phyloP scores from a whole-genome alignment of 192 early-diverging fungal species.

The Jimgerdemannia lactiflua region DNA sequence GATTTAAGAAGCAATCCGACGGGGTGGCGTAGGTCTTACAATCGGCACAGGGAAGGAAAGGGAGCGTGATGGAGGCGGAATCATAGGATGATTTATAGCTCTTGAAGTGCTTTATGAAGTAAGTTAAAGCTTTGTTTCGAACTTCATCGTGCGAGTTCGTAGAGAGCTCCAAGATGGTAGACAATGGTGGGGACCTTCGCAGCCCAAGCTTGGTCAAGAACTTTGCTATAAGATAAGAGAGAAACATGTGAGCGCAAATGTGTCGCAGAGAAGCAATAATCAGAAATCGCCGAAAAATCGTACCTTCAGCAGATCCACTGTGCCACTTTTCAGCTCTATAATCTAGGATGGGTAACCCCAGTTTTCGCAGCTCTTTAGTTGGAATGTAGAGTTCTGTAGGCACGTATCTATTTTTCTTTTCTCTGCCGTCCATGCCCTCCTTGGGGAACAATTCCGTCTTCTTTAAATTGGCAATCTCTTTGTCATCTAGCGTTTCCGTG shows the following conservation, averaged over 20 bases:
- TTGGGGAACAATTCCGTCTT: slow-evolving; percentile 66
- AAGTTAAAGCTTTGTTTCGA: slow-evolving; percentile 50
- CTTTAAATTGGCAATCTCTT: slow-evolving; percentile 59
- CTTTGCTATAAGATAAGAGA: too few relatives aligned
- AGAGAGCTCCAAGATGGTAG: slow-evolving; percentile 37
- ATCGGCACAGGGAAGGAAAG: slow-evolving; percentile 57
- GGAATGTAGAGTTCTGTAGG: slow-evolving; percentile 72
- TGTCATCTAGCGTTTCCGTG: slow-evolving; percentile 54
- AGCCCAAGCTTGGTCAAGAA: slow-evolving; percentile 46
- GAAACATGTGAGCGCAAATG: too few relatives aligned
- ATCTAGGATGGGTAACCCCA: slow-evolving; percentile 65
- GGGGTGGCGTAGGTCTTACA: slow-evolving; percentile 45
- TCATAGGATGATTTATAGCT: slow-evolving; percentile 55
- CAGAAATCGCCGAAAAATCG: too few relatives aligned
- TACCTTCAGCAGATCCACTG: too few relatives aligned
- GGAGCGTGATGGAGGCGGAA: slow-evolving; percentile 30
- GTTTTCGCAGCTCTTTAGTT: slow-evolving; percentile 44
- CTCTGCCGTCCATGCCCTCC: slow-evolving; percentile 26
- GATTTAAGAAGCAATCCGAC: slow-evolving; percentile 60
- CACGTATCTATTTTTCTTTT: slow-evolving; percentile 33
- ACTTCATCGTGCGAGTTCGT: slow-evolving; percentile 6
- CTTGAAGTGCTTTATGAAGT: slow-evolving; percentile 70
- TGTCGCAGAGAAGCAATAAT: too few relatives aligned
- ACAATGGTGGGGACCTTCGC: slow-evolving; percentile 31
- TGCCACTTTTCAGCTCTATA: slow-evolving; percentile 49